phyloP scores from a whole-genome alignment of 345 rosid genomes.

The Populus ilicifolia region DNA sequence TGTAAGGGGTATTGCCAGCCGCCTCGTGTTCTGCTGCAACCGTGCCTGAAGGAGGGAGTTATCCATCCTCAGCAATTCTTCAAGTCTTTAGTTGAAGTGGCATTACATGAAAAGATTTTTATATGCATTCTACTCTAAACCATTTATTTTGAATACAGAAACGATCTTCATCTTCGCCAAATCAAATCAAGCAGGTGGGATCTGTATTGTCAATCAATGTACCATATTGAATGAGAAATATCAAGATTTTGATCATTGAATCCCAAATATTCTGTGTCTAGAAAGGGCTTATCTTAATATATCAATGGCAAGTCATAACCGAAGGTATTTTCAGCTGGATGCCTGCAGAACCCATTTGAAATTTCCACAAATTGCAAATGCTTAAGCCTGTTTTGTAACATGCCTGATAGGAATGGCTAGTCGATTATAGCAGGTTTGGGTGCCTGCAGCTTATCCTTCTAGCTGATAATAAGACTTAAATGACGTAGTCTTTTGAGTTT shows the following conservation, averaged over 20 bases:
- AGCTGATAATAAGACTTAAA: too few species aligned
- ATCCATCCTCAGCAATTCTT: neutral
- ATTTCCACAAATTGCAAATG: too few species aligned
- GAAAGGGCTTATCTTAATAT: neutral
- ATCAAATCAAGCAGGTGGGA: neutral
- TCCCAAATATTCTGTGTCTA: neutral
- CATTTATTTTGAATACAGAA: neutral
- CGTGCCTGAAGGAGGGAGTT: neutral
- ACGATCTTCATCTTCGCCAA: neutral
- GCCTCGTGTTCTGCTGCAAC: slow-evolving; percentile 5
- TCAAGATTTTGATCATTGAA: neutral
- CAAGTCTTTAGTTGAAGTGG: neutral
- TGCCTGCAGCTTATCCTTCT: too few species aligned
- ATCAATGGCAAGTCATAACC: neutral
- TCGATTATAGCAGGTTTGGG: too few species aligned
- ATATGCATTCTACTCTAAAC: neutral
- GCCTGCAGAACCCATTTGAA: too few species aligned
- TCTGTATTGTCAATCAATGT: neutral
- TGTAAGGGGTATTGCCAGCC: neutral
- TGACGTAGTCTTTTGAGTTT: too few species aligned
- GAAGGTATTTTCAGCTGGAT: neutral
- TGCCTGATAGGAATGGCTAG: too few species aligned
- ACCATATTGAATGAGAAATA: slow-evolving; percentile 12
- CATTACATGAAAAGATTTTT: neutral
- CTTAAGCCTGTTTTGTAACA: too few species aligned